These are phyloP conservation scores for Leccinum disarticulatum DNA, from an alignment of 768 basidiomycete genomes.

Conservation along the genomic window DNA sequence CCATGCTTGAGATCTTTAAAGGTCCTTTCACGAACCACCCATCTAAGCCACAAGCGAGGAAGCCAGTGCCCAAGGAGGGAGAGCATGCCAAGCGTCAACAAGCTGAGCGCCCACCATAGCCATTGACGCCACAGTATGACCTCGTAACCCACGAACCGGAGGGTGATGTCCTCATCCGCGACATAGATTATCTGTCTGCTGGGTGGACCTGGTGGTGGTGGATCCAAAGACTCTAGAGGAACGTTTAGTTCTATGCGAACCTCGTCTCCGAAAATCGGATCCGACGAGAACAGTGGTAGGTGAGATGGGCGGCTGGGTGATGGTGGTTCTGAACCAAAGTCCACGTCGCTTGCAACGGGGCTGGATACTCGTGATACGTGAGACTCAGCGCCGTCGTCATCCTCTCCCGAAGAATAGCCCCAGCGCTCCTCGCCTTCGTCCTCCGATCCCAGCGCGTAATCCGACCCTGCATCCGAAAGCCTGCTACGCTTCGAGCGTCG, in stretches of 20 bases:
- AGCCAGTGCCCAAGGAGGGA: conserved; percentile 94
- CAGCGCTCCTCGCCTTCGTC: conserved; percentile 75
- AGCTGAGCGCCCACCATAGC: conserved; percentile 71
- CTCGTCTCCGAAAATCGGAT: conserved; percentile 83
- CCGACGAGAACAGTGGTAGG: conserved; percentile 68
- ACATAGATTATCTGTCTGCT: conserved; percentile 84
- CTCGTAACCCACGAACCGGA: conserved; percentile 87
- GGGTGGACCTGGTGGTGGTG: conserved; percentile 80
- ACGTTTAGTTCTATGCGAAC: conserved; percentile 79
- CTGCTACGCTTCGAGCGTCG: no score
- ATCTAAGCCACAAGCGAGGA: conserved; percentile 86
- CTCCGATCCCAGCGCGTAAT: conserved; percentile 49
- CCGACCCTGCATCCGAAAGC: no score
- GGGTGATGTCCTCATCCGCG: conserved; percentile 86
- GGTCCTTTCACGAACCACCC: conserved; percentile 79
- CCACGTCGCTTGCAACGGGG: conserved; percentile 53
- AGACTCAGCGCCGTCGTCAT: conserved; percentile 48
- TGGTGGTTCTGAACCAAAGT: conserved; percentile 52
- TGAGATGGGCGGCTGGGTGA: conserved; percentile 46
- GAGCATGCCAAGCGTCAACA: conserved; percentile 68
- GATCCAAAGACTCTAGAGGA: conserved; percentile 56
- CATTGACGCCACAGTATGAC: conserved; percentile 57
- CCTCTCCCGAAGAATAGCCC: conserved; percentile 91
- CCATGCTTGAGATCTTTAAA: conserved; percentile 71
- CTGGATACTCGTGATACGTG: conserved; percentile 19